Base-by-base conservation (phyloP, 1,284 basidiomycete genomes). In the Agroathelia rolfsii region DNA sequence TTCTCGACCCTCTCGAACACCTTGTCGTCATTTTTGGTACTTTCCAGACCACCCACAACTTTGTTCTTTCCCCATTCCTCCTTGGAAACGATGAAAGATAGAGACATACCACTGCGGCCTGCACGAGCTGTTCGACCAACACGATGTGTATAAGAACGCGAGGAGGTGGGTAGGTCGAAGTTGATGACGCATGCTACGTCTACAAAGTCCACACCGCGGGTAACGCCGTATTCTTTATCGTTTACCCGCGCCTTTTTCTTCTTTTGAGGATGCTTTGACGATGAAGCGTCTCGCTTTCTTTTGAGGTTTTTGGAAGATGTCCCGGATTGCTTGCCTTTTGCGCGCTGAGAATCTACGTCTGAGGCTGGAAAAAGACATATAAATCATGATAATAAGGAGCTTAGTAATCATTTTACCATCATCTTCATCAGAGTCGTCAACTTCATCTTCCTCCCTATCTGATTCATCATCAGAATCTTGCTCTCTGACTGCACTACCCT, bases 181-280 rank as follows among this genome's bases (percentile, higher is more conserved):
- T 98, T 99, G 59, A 99, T 75, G 6, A 99, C 95, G 48, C 93
- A 97, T 2, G 93, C 82, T 28, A 98, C 95, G 46, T 95, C 85
- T 47, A 97, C 72, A 56, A 99, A 99, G 60, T 99, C 95, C 42
- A 98, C 80, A 2, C 95, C 95, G 26, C 95, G 85, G 1, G 90
- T 92, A 32, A 97, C 87, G 25, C 94, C 92, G 49, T 93, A 97
- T 52, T 95, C 88, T 35, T 72, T 77, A 49, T 84, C 82, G 13
- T 46, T 54, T 7, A 43, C n/a, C n/a, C n/a, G n/a, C 50, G 15
- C 45, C 49, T 42, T 60, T 59, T 35, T 48, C 47, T 40, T 54
- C 45, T 50, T 64, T 59, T n/a, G n/a, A n/a, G n/a, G n/a, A n/a
- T n/a, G n/a, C n/a, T 50, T 44, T 14, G 40, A 29, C 15, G 38